These are phyloP conservation scores for Wickerhamiella siamensis DNA, from an alignment of 805 yeast genomes.

Conservation along the genomic window DNA sequence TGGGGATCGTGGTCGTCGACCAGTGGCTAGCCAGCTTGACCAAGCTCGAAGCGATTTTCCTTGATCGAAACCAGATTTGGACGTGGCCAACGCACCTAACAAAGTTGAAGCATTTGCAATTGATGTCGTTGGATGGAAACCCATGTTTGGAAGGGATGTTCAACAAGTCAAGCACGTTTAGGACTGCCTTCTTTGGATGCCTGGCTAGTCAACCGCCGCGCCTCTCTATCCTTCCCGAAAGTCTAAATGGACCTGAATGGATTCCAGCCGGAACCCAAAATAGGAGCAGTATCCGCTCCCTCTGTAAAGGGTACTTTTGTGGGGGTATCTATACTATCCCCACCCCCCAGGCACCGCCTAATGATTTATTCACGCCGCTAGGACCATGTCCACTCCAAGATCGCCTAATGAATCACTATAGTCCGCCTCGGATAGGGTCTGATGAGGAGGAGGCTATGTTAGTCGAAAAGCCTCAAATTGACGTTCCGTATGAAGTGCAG, in stretches of 20 bases:
- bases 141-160: conserved; percentile 19
- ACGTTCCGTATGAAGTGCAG: background rate
- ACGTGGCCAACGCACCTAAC: conserved; percentile 22
- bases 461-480: background rate
- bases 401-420: conserved; percentile 1
- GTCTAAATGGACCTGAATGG: conserved; percentile 7
- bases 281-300: background rate
- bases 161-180: conserved; percentile 14
- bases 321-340: conserved; percentile 10
- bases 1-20: conserved; percentile 18
- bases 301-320: conserved; percentile 6
- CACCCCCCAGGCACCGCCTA: background rate
- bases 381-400: conserved; percentile 4
- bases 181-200: conserved; percentile 9
- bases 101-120: conserved; percentile 11
- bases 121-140: conserved; percentile 19
- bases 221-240: background rate
- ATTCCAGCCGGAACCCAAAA: background rate
- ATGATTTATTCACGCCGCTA: conserved; percentile 5
- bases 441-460: background rate
- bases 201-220: background rate
- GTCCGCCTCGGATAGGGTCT: conserved; percentile 7
- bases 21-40: conserved; percentile 18
- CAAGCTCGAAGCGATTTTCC: conserved; percentile 14
- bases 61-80: conserved; percentile 17